Base-by-base conservation (phyloP, 116 monocot genomes). In the Trichopus zeylanicus region DNA sequence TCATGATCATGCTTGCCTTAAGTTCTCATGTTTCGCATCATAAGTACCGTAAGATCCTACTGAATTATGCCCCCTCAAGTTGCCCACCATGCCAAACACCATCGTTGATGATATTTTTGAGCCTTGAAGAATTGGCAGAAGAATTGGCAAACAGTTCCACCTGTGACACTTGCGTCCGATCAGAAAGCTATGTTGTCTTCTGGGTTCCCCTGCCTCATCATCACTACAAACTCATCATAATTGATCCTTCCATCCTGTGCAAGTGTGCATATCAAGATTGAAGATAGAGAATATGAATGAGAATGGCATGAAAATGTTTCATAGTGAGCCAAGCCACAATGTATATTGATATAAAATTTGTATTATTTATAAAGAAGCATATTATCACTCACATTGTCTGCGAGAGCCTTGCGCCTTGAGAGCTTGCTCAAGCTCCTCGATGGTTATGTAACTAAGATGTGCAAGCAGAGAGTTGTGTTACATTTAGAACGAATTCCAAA, bases 361-460 rank as follows among this genome's bases (percentile, higher is more conserved):
- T n/a, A n/a, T n/a, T n/a, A n/a, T n/a, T n/a, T n/a, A n/a, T n/a
- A n/a, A n/a, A n/a, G n/a, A n/a, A 53, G 53, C 3, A 11, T 53
- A 26, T 25, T 10, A 29, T 49, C 62, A 38, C 76, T 75, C 84
- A 95, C 95, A 55, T 95, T 95, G 67, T 95, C 86, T 26, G 84
- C 62, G 63, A 89, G 85, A 10, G 10, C 95, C 90, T 60, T 81
- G 75, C 42, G 90, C 90, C 52, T 73, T 84, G 1, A 95, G 74
- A 24, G 95, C 90, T 67, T 95, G 95, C 72, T 95, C 95, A 12
- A 95, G 95, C 75, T 95, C 95, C 58, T 95, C 95, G 33, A 69
- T 90, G 18, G 95, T 95, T 23, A 95, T 90, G 64, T 74, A 95
- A 21, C 95, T 95, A 53, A 56, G 56, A 26, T 26, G 58, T 26